Percentiles rank a stretch among this genome's conserved stretches.
Evolutionary conservation across 2,329 filamentous ascomycete species (phyloP).

Genomic region (Raffaelea arxii): DNA sequence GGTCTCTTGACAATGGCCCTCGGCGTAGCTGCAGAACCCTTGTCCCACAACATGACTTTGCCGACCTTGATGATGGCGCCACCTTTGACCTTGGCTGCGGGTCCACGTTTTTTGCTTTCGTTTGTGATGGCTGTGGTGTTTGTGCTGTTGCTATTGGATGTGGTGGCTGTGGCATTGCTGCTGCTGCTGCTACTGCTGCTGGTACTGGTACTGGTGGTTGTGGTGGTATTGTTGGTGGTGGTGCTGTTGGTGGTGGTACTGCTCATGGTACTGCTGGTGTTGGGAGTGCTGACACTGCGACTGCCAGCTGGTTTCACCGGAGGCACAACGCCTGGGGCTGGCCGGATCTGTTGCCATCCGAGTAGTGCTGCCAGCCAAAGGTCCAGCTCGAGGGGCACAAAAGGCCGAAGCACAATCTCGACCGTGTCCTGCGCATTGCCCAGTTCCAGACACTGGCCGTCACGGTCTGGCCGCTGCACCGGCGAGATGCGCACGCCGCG

Average conservation of each 20-base stretch:
- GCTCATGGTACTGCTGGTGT: too few species aligned
- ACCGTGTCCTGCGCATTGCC: conserved; percentile 42
- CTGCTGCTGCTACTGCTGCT: too few species aligned
- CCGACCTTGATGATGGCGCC: conserved; percentile 90
- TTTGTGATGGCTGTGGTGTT: conserved; percentile 32
- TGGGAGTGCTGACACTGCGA: conserved; percentile 37
- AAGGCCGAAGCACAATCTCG: conserved; percentile 56
- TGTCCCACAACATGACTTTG: conserved; percentile 86
- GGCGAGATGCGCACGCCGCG: conserved; percentile 61
- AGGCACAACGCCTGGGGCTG: conserved; percentile 20
- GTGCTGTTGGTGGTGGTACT: too few species aligned
- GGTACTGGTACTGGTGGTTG: too few species aligned
- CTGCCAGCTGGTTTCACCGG: not conserved
- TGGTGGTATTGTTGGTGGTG: too few species aligned
- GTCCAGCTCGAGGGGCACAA: conserved; percentile 57
- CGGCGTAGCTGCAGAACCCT: conserved; percentile 47
- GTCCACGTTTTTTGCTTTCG: conserved; percentile 28
- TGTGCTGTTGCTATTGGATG: conserved; percentile 21
- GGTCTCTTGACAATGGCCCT: conserved; percentile 46
- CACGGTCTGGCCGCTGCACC: conserved; percentile 35
- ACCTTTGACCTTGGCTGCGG: conserved; percentile 46
- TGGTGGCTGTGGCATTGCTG: conserved; percentile 34
- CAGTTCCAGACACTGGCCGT: conserved; percentile 43
- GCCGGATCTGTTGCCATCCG: conserved; percentile 70
- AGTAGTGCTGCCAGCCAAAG: conserved; percentile 72